Percentiles rank a stretch among this genome's conserved stretches.
Conservation (phyloP, 2,329 filamentous ascomycete genomes). For the Cytospora piceicola region DNA sequence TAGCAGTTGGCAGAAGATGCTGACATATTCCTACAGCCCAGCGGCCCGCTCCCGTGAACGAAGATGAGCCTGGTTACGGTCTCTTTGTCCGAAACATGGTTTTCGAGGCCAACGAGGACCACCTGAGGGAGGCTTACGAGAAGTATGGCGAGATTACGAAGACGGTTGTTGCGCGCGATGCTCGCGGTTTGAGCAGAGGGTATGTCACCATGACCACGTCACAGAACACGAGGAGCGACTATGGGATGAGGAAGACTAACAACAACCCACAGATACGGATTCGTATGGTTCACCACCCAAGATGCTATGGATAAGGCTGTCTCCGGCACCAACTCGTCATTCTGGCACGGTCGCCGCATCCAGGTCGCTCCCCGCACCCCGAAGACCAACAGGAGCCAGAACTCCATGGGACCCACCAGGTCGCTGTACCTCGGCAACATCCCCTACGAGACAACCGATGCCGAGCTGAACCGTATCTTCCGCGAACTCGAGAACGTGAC, state of each 20-base stretch:
- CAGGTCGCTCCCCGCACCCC: slow-evolving; percentile 33
- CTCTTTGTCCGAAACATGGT: slow-evolving; percentile 43
- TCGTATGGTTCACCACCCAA: slow-evolving; percentile 38
- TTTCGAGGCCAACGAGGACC: slow-evolving; percentile 42
- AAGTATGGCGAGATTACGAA: slow-evolving; percentile 39
- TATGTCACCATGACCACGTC: slow-evolving; percentile 29
- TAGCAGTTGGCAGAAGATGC: not conserved
- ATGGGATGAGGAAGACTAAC: slow-evolving; percentile 26
- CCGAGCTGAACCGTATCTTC: slow-evolving; percentile 80
- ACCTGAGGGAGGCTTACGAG: slow-evolving; percentile 40
- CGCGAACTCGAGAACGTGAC: slow-evolving; percentile 68
- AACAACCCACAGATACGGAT: slow-evolving; percentile 39
- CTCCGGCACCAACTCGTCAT: slow-evolving; percentile 39
- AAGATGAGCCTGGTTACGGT: slow-evolving; percentile 34
- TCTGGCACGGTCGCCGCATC: slow-evolving; percentile 46
- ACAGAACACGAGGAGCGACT: not conserved
- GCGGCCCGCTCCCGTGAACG: not conserved
- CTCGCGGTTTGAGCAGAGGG: slow-evolving; percentile 43
- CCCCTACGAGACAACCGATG: slow-evolving; percentile 82
- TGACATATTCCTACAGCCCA: slow-evolving; percentile 9
- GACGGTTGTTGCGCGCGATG: slow-evolving; percentile 38
- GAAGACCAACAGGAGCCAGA: not conserved
- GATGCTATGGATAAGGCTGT: slow-evolving; percentile 36
- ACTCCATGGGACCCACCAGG: slow-evolving; percentile 33
- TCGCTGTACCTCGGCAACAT: slow-evolving; percentile 81